These are phyloP conservation scores for Lippia alba DNA, from an alignment of 305 asterid species.

Conservation along the genomic window DNA sequence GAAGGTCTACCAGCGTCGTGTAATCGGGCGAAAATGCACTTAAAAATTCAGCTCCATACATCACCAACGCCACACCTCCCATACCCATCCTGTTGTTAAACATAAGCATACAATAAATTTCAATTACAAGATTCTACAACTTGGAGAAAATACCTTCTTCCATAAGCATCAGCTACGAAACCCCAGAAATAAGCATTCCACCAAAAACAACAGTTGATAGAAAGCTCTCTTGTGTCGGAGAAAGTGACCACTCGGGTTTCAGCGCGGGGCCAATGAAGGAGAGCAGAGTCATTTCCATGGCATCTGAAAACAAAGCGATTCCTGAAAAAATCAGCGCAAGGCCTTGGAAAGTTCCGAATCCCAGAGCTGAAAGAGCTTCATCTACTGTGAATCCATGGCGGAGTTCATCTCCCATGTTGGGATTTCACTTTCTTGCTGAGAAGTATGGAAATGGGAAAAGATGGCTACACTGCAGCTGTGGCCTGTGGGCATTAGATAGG, in stretches of 20 bases:
- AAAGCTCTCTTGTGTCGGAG: conserved; percentile 58
- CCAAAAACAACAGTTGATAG: conserved; percentile 57
- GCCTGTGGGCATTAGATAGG: no score
- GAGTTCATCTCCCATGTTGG: conserved; percentile 18
- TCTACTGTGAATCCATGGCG: conserved; percentile 46
- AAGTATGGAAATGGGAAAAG: no score
- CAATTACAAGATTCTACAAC: no score
- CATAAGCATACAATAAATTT: background rate
- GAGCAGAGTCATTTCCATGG: conserved; percentile 66
- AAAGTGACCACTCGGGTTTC: conserved; percentile 51
- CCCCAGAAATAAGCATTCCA: conserved; percentile 67
- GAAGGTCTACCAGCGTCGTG: conserved; percentile 32
- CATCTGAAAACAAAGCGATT: conserved; percentile 55
- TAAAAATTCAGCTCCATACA: conserved; percentile 38
- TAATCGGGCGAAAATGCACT: conserved; percentile 49
- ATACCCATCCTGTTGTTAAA: conserved; percentile 20
- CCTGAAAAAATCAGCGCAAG: conserved; percentile 55
- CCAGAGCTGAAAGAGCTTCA: conserved; percentile 23
- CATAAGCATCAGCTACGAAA: conserved; percentile 52
- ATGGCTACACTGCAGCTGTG: no score
- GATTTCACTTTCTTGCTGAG: no score
- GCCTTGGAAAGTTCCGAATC: conserved; percentile 58
- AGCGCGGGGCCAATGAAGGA: conserved; percentile 27
- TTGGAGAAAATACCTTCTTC: conserved; percentile 49
- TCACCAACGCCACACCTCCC: conserved; percentile 13